phyloP scores from a whole-genome alignment of 225 moss, liverwort and hornwort species.

The Asterella californica region DNA sequence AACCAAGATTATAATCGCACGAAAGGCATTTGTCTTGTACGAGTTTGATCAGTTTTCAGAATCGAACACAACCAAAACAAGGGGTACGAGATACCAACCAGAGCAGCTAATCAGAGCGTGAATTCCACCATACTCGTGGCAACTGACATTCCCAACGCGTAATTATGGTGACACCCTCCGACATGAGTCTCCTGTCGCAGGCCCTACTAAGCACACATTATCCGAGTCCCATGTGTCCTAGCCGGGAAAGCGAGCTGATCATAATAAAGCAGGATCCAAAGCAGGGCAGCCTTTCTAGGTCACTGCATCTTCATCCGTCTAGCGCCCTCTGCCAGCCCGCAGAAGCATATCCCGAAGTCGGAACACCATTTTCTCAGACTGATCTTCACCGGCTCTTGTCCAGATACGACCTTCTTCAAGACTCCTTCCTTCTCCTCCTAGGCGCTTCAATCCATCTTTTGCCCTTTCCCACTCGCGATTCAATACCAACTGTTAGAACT shows the following conservation, averaged over 20 bases:
- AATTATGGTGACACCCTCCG: neutral
- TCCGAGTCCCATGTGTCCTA: neutral
- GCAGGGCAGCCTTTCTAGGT: neutral
- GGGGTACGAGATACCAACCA: neutral
- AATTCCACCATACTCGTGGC: neutral
- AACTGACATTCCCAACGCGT: neutral
- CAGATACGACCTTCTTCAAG: neutral
- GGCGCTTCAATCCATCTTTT: neutral
- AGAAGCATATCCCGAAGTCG: slow-evolving; percentile 1
- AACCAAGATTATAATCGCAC: neutral
- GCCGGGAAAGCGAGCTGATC: neutral
- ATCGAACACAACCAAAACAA: neutral
- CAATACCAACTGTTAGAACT: too few relatives aligned
- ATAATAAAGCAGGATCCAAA: neutral
- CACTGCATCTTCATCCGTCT: neutral
- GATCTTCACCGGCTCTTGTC: neutral
- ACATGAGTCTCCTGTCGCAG: neutral
- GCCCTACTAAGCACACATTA: neutral
- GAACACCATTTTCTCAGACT: slow-evolving; percentile 1
- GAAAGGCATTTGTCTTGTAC: neutral
- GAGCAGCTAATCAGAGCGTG: neutral
- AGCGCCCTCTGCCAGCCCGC: slow-evolving; percentile 14
- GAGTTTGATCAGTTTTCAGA: neutral
- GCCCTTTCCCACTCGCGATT: neutral
- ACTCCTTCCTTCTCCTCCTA: neutral